Evolutionary conservation across 2,329 filamentous ascomycete genomes (phyloP).

Genomic region (Elsinoe fawcettii): DNA sequence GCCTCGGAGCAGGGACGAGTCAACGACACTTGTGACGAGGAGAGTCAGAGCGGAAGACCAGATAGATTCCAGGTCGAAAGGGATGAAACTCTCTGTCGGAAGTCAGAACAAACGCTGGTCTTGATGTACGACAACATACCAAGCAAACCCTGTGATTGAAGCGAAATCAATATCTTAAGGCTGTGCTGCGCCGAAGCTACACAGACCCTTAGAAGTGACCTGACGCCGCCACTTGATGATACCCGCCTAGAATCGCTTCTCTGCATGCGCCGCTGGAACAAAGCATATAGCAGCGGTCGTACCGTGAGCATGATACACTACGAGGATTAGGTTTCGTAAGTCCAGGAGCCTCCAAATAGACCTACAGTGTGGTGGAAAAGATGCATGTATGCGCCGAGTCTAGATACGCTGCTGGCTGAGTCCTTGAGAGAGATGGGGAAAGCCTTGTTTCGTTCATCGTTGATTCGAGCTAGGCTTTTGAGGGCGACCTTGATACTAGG

Average conservation of each 20-base stretch:
- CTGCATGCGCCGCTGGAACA: conserved; percentile 17
- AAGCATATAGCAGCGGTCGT: conserved; percentile 39
- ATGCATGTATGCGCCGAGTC: conserved; percentile 21
- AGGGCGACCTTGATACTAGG: conserved; percentile 22
- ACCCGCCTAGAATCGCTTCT: neutral
- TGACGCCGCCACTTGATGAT: conserved; percentile 13
- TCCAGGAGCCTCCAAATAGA: conserved; percentile 15
- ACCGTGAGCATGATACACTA: conserved; percentile 23
- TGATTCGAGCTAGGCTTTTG: conserved; percentile 20
- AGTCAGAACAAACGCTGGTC: conserved; percentile 9
- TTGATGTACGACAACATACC: conserved; percentile 8
- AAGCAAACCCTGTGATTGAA: conserved; percentile 16
- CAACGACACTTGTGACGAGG: conserved; percentile 19
- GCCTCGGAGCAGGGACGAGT: conserved; percentile 18
- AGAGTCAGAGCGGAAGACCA: conserved; percentile 21
- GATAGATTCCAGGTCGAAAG: conserved; percentile 22
- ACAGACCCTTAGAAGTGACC: conserved; percentile 17
- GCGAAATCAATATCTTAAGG: conserved; percentile 15
- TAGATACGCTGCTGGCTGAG: conserved; percentile 20
- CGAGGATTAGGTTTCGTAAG: conserved; percentile 1
- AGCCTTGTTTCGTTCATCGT: conserved; percentile 20
- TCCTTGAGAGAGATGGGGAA: conserved; percentile 19
- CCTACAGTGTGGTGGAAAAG: conserved; percentile 22
- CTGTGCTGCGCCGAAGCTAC: conserved; percentile 17
- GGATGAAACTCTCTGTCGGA: conserved; percentile 20